Evolutionary conservation across 2,329 filamentous ascomycete genomes (phyloP), one percentile per base, ranked within the genome.

Genomic region (Curvularia lunata): DNA sequence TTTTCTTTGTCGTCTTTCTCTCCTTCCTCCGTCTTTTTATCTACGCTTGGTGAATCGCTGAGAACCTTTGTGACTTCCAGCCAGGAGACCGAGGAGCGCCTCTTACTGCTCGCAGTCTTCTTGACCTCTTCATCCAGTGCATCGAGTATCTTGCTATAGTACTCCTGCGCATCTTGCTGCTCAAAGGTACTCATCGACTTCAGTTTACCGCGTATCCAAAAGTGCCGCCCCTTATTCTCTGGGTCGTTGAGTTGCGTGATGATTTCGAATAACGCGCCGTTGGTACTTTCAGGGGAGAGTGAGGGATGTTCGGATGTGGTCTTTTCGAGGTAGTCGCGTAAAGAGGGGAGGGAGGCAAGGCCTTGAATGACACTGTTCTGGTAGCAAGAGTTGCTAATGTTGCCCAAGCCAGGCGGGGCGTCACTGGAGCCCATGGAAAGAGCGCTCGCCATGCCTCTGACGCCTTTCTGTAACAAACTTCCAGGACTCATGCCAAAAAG

Each of bases 141-240:
- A 65, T 94, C 92, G 47, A 97, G 77, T 13, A 99, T 83, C 70
- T 94, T 96, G 16, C 92, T 94, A 69, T 91, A 97, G 75, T 98
- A 99, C 76, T 99, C 95, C 73, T 98, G 95, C 5, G 95, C 95
- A 78, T 99, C 95, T 77, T 99, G 95, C 74, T 98, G 95, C 66
- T 96, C 91, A 86, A 91, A 96, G 28, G 91, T 97, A 76, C 89
- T 94, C 89, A 98, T 96, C 9, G 88, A 93, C 77, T 97, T 97
- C 45, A 97, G 80, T 53, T 89, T 86, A 0, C 85, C 80, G 0
- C 91, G 91, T 6, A 92, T 92, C 91, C 91, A 97, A 13, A 97
- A 81, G 19, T 88, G 89, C 68, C 83, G 84, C 7, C 91, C 91
- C 60, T 91, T 88, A 68, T 92, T 91, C 8, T 83, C 79, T 0